Evolutionary conservation across 1,139 yeast genomes (phyloP), one percentile per base, ranked within the genome.

Genomic region (Blastobotrys arbuscula): DNA sequence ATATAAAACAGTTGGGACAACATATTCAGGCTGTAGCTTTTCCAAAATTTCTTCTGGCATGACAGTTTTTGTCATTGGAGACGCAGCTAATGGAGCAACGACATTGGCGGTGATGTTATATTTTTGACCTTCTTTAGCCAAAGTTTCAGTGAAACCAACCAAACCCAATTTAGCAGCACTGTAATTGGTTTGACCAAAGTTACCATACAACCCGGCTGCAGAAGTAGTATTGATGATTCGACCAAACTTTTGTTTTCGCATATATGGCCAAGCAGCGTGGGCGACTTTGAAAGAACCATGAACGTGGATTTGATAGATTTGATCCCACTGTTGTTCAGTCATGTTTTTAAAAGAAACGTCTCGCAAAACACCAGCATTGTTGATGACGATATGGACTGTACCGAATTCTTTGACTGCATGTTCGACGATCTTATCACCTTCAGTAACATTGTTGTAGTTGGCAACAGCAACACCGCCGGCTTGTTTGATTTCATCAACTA

Each of bases 131-230:
- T 92, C 98, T 71, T 88, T 89, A 38, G 97, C 96, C 60, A 90
- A 77, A 28, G 97, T 88, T 70, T 92, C 96, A 44, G 95, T 84
- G 62, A 92, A 81, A 19, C 97, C 97, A 53, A 90, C 85, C 51
- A 89, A 74, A 23, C 88, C 97, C 55, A 86, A 73, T 70, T 92
- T 92, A 41, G 97, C 97, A 39, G 96, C 94, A 2, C 96, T 82
- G 71, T 92, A 92, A 73, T 92, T 92, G 44, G 96, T 81, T 70
- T 92, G 98, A 49, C 98, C 98, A 70, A 89, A 92, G 73, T 89
- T 89, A 58, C 98, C 98, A 66, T 85, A 92, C 57, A 92, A 75
- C 35, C 97, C 97, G 44, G 97, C 97, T 24, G 97, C 97, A 6
- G 97, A 89, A 41, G 96, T 82, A 19, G 97, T 90, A 75, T 88